These are phyloP conservation scores for Pythium apleroticum DNA, from an alignment of 352 stramenopile species.

Conservation along the genomic window DNA sequence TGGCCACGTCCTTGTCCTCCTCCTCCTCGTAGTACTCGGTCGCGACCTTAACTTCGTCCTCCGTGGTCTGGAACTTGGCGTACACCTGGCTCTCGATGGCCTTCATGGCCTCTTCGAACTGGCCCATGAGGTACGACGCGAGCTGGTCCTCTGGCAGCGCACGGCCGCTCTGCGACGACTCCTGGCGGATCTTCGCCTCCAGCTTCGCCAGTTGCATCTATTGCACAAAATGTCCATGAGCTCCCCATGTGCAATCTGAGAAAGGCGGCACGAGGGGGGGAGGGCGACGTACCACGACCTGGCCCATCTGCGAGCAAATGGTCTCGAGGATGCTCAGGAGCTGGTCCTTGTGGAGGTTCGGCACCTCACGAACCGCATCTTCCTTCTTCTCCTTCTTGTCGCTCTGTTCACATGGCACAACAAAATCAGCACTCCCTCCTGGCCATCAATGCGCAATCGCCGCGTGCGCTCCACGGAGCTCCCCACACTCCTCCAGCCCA, in stretches of 20 bases:
- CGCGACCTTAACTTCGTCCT: slow-evolving; percentile 84
- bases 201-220: slow-evolving; percentile 88
- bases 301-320: slow-evolving; percentile 88
- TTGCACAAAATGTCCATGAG: no score
- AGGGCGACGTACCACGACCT: slow-evolving; percentile 72
- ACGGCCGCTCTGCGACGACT: slow-evolving; percentile 82
- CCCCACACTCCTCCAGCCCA: background rate
- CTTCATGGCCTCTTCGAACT: slow-evolving; percentile 91
- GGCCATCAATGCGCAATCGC: background rate
- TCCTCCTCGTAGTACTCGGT: slow-evolving; percentile 90
- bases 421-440: background rate
- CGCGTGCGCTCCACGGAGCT: background rate
- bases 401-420: slow-evolving; percentile 25
- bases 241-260: no score
- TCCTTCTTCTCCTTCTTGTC: slow-evolving; percentile 60
- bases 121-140: slow-evolving; percentile 86
- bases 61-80: slow-evolving; percentile 86
- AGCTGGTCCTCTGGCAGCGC: slow-evolving; percentile 82
- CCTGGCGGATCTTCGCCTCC: slow-evolving; percentile 87
- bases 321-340: slow-evolving; percentile 85
- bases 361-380: slow-evolving; percentile 68
- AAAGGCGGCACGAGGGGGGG: background rate
- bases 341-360: slow-evolving; percentile 87
- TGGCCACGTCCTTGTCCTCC: slow-evolving; percentile 84
- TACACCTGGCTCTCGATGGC: slow-evolving; percentile 88